phyloP scores from a whole-genome alignment of 805 yeast genomes.

The Starmerella vitae region DNA sequence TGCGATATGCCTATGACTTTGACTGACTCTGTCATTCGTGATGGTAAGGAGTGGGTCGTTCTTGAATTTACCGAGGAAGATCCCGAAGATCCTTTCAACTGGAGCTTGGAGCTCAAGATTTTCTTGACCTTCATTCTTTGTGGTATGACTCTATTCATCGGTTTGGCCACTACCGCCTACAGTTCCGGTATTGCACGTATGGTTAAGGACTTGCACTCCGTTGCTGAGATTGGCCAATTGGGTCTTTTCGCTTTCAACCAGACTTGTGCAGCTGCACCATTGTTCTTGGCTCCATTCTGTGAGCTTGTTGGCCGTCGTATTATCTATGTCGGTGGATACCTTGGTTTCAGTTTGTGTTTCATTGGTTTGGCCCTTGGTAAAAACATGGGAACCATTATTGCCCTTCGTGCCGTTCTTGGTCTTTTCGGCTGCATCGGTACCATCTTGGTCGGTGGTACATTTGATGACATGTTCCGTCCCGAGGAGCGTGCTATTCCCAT shows the following conservation, averaged over 20 bases:
- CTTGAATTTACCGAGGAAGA: slow-evolving; percentile 78
- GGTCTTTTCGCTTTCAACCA: slow-evolving; percentile 44
- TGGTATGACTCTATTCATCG: slow-evolving; percentile 69
- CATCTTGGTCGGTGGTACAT: slow-evolving; percentile 63
- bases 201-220: slow-evolving; percentile 49
- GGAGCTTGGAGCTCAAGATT: slow-evolving; percentile 38
- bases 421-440: slow-evolving; percentile 63
- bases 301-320: slow-evolving; percentile 45
- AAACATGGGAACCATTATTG: slow-evolving; percentile 49
- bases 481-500: slow-evolving; percentile 53
- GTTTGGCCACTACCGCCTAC: slow-evolving; percentile 84
- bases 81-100: slow-evolving; percentile 83
- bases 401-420: slow-evolving; percentile 56
- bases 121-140: slow-evolving; percentile 51
- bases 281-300: slow-evolving; percentile 45
- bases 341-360: slow-evolving; percentile 32
- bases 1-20: slow-evolving; percentile 18
- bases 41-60: slow-evolving; percentile 21
- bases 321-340: slow-evolving; percentile 38
- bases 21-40: slow-evolving; percentile 18
- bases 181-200: slow-evolving; percentile 68
- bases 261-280: slow-evolving; percentile 55
- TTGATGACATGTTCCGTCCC: slow-evolving; percentile 56
- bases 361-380: slow-evolving; percentile 38
- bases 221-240: slow-evolving; percentile 46